Conservation (phyloP, 2,329 filamentous ascomycete species). For the Coniochaeta pulveracea region DNA sequence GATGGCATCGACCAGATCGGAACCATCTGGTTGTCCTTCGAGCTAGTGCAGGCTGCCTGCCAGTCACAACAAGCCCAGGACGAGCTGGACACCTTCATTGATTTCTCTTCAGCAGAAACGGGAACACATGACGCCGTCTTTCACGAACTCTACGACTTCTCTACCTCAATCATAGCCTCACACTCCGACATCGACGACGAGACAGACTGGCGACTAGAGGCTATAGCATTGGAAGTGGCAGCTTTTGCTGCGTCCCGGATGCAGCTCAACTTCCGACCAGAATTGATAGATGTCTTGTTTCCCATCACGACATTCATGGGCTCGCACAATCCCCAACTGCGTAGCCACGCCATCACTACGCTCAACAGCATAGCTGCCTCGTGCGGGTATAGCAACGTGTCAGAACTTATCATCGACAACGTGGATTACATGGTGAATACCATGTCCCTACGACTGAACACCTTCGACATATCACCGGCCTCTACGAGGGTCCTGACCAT, state of each 20-base stretch:
- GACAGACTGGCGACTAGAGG: constrained; percentile 61
- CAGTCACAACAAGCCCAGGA: constrained; percentile 27
- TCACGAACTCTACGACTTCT: constrained; percentile 59
- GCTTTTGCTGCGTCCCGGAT: constrained; percentile 63
- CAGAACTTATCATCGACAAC: constrained; percentile 75
- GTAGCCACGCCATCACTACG: constrained; percentile 71
- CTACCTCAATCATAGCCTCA: constrained; percentile 49
- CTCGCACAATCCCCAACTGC: constrained; percentile 54
- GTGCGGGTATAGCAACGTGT: constrained; percentile 65
- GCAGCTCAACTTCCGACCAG: constrained; percentile 60
- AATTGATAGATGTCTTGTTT: constrained; percentile 85
- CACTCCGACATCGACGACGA: constrained; percentile 32
- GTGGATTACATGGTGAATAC: constrained; percentile 96
- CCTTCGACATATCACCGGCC: constrained; percentile 83
- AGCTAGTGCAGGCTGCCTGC: constrained; percentile 49
- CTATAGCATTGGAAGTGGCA: constrained; percentile 70
- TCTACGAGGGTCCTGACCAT: constrained; percentile 84
- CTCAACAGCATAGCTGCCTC: constrained; percentile 68
- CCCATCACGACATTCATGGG: constrained; percentile 84
- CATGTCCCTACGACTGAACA: constrained; percentile 77
- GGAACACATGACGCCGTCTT: constrained; percentile 36
- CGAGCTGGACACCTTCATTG: constrained; percentile 56
- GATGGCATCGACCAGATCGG: constrained; percentile 51
- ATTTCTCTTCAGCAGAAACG: constrained; percentile 31
- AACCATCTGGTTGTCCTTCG: constrained; percentile 70